These are phyloP conservation scores for Kwoniella shandongensis DNA, from an alignment of 768 basidiomycete genomes.

Conservation along the genomic window DNA sequence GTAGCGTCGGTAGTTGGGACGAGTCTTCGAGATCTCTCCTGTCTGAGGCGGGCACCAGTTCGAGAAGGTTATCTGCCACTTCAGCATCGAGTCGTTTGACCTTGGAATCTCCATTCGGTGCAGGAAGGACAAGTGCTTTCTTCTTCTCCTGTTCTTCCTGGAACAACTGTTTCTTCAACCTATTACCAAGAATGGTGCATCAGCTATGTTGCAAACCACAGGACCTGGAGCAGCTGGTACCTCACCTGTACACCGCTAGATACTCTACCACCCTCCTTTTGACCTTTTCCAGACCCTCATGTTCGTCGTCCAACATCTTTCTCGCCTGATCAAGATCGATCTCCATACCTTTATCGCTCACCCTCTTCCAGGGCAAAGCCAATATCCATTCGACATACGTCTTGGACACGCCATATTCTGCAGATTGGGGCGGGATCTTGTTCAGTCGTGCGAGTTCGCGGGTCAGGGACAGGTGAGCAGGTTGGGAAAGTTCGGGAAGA, in stretches of 20 bases:
- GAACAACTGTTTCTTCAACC: slow-evolving; percentile 52
- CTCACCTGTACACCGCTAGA: slow-evolving; percentile 72
- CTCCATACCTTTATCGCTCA: slow-evolving; percentile 26
- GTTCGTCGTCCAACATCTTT: slow-evolving; percentile 79
- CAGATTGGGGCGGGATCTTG: slow-evolving; percentile 84
- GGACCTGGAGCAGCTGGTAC: background rate
- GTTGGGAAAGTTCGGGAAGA: slow-evolving; percentile 23
- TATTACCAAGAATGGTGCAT: slow-evolving; percentile 4
- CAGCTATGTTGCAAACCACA: background rate
- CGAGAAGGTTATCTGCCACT: slow-evolving; percentile 65
- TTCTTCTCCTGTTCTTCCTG: slow-evolving; percentile 24
- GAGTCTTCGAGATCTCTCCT: slow-evolving; percentile 12
- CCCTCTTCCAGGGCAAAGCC: slow-evolving; percentile 69
- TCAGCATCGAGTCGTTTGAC: slow-evolving; percentile 17
- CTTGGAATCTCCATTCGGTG: slow-evolving; percentile 13
- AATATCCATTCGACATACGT: slow-evolving; percentile 85
- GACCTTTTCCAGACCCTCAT: slow-evolving; percentile 88
- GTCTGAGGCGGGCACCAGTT: slow-evolving; percentile 31
- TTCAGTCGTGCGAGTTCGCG: slow-evolving; percentile 80
- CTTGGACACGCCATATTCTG: slow-evolving; percentile 77
- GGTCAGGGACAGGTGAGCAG: slow-evolving; percentile 60
- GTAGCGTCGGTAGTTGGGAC: background rate
- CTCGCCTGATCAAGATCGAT: slow-evolving; percentile 61
- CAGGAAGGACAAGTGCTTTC: background rate
- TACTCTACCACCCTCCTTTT: slow-evolving; percentile 90